Percentiles rank a stretch among this genome's conserved stretches.
These are phyloP conservation scores for Blepharisma stoltei DNA, from an alignment of 73 alveolate genomes.

Conservation along the genomic window DNA sequence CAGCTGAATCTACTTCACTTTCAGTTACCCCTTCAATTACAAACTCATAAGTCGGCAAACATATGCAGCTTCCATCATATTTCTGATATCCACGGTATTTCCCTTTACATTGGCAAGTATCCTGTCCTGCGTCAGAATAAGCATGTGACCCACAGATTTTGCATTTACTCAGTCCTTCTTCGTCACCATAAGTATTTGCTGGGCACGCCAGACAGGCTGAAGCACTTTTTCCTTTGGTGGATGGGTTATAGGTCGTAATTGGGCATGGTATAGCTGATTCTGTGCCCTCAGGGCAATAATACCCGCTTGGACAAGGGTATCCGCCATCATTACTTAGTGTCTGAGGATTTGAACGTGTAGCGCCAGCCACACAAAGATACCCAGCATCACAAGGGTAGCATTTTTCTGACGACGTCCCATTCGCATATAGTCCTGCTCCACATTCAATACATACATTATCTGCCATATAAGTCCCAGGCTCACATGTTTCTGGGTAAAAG, in stretches of 20 bases:
- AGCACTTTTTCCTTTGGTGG: constrained; percentile 32
- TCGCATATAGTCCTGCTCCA: constrained; percentile 35
- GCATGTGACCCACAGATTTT: constrained; percentile 44
- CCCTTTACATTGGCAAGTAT: constrained; percentile 54
- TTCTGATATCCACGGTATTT: constrained; percentile 37
- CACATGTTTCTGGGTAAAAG: not conserved
- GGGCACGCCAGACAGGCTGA: constrained; percentile 44
- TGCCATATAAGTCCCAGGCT: constrained; percentile 44
- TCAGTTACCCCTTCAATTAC: constrained; percentile 33
- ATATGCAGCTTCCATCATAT: constrained; percentile 46
- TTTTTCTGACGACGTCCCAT: constrained; percentile 29
- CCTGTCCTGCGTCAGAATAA: constrained; percentile 33
- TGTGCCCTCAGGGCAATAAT: constrained; percentile 24
- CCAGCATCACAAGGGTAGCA: constrained; percentile 42
- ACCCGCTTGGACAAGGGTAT: constrained; percentile 28
- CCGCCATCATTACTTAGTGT: constrained; percentile 34
- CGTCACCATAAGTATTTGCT: constrained; percentile 32
- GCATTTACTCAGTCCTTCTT: constrained; percentile 41
- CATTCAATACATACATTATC: constrained; percentile 13
- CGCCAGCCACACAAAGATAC: constrained; percentile 35
- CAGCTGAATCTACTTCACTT: constrained; percentile 35
- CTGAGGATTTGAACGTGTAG: constrained; percentile 31
- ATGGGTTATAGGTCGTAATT: constrained; percentile 50
- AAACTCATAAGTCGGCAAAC: constrained; percentile 48
- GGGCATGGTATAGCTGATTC: constrained; percentile 45